These are phyloP conservation scores for Ambrosiella cleistominuta DNA, from an alignment of 2,329 filamentous ascomycete genomes.

Conservation along the genomic window DNA sequence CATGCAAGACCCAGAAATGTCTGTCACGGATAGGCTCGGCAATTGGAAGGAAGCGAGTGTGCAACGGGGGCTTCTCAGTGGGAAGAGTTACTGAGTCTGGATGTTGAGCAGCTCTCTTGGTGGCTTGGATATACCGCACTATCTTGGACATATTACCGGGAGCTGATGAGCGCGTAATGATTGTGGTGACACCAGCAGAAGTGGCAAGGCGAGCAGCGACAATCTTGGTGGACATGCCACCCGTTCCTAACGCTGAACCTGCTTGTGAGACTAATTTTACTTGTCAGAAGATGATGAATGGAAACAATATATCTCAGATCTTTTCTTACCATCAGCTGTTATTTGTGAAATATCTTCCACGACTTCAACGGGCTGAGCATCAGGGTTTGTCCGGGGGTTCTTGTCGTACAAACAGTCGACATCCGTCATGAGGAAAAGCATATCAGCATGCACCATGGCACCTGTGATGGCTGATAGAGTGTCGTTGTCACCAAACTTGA, in stretches of 20 bases:
- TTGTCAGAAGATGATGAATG: background rate
- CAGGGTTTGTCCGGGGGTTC: conserved; percentile 70
- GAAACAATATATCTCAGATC: background rate
- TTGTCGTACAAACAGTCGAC: conserved; percentile 96
- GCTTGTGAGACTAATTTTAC: conserved; percentile 55
- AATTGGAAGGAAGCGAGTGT: conserved; percentile 84
- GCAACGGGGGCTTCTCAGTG: conserved; percentile 42
- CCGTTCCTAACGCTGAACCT: conserved; percentile 77
- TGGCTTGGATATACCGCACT: conserved; percentile 58
- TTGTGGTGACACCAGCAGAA: conserved; percentile 83
- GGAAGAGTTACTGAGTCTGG: conserved; percentile 15
- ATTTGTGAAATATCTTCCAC: conserved; percentile 75
- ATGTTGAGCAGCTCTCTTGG: conserved; percentile 16
- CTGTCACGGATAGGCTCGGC: conserved; percentile 73
- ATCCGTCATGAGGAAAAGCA: conserved; percentile 96
- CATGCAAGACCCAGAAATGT: conserved; percentile 94
- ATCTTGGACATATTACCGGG: conserved; percentile 84
- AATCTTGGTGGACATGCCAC: conserved; percentile 96
- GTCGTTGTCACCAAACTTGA: conserved; percentile 98
- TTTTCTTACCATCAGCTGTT: conserved; percentile 52
- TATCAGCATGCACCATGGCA: conserved; percentile 91
- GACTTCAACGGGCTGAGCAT: conserved; percentile 78
- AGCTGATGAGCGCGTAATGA: conserved; percentile 87
- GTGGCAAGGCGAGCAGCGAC: conserved; percentile 82
- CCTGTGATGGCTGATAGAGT: conserved; percentile 92